phyloP scores from a whole-genome alignment of 192 early-diverging fungal genomes.

The Endogone sp. region DNA sequence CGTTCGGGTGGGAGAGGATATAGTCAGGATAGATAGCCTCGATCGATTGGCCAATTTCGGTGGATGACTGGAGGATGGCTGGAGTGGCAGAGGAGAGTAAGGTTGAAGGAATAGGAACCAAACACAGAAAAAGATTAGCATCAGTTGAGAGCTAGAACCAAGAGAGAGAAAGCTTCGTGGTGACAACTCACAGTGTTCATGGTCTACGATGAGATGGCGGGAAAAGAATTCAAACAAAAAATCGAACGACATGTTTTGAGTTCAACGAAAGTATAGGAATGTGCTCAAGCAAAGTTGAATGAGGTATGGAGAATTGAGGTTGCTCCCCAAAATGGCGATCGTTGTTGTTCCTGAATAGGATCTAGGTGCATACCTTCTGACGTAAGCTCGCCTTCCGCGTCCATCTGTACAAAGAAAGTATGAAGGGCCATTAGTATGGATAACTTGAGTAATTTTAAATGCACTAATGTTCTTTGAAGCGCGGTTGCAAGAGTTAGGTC shows the following conservation, averaged over 20 bases:
- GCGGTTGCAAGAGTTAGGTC: not conserved
- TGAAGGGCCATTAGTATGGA: not conserved
- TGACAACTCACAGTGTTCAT: not conserved
- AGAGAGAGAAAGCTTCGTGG: not conserved
- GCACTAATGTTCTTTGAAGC: no score
- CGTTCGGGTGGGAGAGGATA: constrained; percentile 8
- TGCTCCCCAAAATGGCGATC: not conserved
- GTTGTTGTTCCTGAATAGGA: not conserved
- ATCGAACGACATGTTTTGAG: not conserved
- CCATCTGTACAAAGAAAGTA: constrained; percentile 10
- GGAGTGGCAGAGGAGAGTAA: not conserved
- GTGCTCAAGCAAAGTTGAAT: no score
- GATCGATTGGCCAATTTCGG: constrained; percentile 21
- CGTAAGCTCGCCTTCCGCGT: constrained; percentile 15
- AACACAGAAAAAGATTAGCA: not conserved
- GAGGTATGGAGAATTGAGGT: not conserved
- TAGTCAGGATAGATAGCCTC: constrained; percentile 12
- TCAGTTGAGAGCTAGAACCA: not conserved
- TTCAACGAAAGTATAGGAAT: not conserved
- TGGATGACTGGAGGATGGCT: constrained; percentile 1
- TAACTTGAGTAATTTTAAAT: no score
- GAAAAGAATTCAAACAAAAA: not conserved
- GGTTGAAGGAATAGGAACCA: not conserved
- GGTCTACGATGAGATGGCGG: not conserved
- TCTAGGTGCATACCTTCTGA: constrained; percentile 10